Evolutionary conservation across 2,329 filamentous ascomycete genomes (phyloP), one percentile per base, ranked within the genome.

Genomic region (Neopestalotiopsis rosae): DNA sequence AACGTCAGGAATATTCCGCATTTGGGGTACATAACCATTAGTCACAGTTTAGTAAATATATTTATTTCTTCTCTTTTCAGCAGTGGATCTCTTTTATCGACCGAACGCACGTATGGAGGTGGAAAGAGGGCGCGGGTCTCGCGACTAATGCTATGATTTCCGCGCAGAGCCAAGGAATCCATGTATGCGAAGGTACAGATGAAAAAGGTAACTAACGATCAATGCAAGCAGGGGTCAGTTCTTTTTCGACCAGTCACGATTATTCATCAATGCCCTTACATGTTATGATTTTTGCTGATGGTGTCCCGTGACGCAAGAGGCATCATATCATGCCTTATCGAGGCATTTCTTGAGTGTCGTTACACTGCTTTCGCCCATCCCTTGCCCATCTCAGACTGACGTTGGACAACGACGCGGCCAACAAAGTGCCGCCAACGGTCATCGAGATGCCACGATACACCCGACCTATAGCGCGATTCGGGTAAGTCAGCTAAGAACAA

Each of bases 401-500:
- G 9, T 17, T 9, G 45, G 45, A 52, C 17, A 24, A 52, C 17
- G 17, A 17, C n/a, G 5, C 17, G 45, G 17, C 45, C 45, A 20
- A 20, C 45, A 52, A 52, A 52, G 45, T 38, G 34, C 45, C 14
- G 45, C 45, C 45, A 10, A 6, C 45, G 20, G n/a, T 52, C 45
- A 52, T 52, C 45, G 45, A 52, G 45, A 52, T 52, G n/a, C 45
- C 17, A 52, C n/a, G 45, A 52, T 52, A 52, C 45, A 52, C 45
- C 45, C 45, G 45, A 52, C 45, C 45, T 52, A 52, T 52, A 52
- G 45, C 45, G 45, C 45, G 24, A 17, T 52, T 52, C 45, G 45
- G 45, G 45, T 52, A 52, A 52, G 45, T 52, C 45, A 52, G 45
- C 45, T 52, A 52, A 52, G 45, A 52, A 52, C 45, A 52, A 52